Base-by-base conservation (phyloP, 331 rosid genomes). In the Malus hybrid region DNA sequence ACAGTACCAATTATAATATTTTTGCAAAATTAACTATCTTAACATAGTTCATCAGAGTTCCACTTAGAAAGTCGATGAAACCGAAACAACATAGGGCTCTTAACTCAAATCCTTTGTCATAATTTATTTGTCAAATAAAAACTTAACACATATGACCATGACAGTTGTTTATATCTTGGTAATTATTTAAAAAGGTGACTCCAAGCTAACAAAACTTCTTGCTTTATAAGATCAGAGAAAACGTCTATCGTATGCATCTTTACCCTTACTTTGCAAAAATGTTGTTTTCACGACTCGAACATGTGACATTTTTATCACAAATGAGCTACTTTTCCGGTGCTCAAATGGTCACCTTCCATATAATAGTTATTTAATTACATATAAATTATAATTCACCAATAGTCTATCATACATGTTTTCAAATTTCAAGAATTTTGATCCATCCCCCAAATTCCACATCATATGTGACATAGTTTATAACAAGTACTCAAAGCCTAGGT, bases 401-500 rank as follows among this genome's bases (percentile, higher is more conserved):
- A 53, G 0, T 18, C 29, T 36, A 73, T 74, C 16, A 28, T 63
- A 63, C 63, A n/a, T 29, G 44, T n/a, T 32, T 28, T 29, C 16
- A 46, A 44, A 36, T 39, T 39, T 22, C 13, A 67, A 67, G 2
- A 39, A 42, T 46, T 6, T 19, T 57, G 22, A 58, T 56, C 39
- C 46, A 72, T 57, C 76, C 9, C 11, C 39, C 24, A 72, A 22
- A 33, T 71, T 44, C 50, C 14, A 44, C 50, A 28, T 60, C 12
- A 33, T 42, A 61, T 24, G 5, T 60, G 77, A 60, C 42, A 58
- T 3, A 0, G 28, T 50, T 39, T 60, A 39, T 60, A 34, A 73
- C 46, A 73, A 10, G 29, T 16, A 16, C 15, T 64, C 28, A 72
- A 10, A 26, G 76, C 29, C 56, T 30, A 86, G 18, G 90, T 86